A percentile compares a stretch with the other conserved stretches of the same genome.
phyloP scores from a whole-genome alignment of 345 rosid genomes.

The Eucalyptus globulus region DNA sequence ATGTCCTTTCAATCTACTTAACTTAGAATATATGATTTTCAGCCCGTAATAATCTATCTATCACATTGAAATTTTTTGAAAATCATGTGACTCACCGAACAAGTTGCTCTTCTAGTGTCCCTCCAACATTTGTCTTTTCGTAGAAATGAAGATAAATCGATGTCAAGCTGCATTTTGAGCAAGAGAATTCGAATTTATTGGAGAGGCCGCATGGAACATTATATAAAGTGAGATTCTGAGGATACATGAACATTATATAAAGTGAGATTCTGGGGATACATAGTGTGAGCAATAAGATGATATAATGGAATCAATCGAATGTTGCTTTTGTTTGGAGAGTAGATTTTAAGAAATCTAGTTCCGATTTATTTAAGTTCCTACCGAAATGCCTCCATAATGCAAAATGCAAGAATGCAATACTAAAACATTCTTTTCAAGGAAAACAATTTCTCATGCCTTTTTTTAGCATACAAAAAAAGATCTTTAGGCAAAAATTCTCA shows the following conservation, averaged over 20 bases:
- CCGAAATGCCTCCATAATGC: not conserved
- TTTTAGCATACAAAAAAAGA: not conserved
- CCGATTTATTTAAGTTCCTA: not conserved
- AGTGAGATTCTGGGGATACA: not conserved
- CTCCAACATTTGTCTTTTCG: not conserved
- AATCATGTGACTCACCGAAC: not conserved
- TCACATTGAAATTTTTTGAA: not conserved
- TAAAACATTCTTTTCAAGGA: not conserved
- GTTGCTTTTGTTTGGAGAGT: not conserved
- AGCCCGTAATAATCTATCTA: not conserved
- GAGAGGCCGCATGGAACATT: no score
- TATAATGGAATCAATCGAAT: not conserved
- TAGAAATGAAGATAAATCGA: not conserved
- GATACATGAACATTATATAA: not conserved
- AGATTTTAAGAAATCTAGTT: not conserved
- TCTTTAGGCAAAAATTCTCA: not conserved
- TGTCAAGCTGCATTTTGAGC: rapidly evolving
- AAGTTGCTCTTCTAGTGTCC: no score
- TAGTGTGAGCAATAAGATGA: not conserved
- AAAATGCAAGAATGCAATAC: not conserved
- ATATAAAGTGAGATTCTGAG: not conserved
- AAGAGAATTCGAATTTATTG: not conserved
- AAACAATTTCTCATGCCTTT: no score
- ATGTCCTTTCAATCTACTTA: not conserved
- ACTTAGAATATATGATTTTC: not conserved